phyloP scores from a whole-genome alignment of 495 filamentous ascomycete species.

The Hypoxylon cercidicola region DNA sequence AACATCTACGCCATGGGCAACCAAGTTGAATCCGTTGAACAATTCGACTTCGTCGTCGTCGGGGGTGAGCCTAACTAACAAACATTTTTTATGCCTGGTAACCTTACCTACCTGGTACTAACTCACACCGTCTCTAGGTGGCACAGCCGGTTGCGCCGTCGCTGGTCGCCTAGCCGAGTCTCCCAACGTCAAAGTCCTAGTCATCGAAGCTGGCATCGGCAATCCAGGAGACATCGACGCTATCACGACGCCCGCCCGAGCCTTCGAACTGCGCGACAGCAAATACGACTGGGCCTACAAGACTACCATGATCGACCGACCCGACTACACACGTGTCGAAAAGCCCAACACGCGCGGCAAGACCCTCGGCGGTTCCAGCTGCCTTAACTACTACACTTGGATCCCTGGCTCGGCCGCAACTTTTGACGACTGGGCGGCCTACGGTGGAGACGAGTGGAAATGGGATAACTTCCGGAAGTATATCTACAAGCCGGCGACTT shows the following conservation, averaged over 20 bases:
- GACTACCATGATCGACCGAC: conserved; percentile 69
- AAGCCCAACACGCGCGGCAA: conserved; percentile 72
- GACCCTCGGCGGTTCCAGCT: conserved; percentile 68
- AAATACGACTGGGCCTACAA: conserved; percentile 74
- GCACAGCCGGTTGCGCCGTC: conserved; percentile 67
- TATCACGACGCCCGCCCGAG: conserved; percentile 63
- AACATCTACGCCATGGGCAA: conserved; percentile 23
- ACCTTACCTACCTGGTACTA: background rate
- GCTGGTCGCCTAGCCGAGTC: conserved; percentile 69
- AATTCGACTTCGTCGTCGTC: conserved; percentile 40
- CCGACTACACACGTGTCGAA: conserved; percentile 69
- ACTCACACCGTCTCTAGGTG: conserved; percentile 50
- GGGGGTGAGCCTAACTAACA: conserved; percentile 24
- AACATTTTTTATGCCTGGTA: background rate
- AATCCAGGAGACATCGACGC: conserved; percentile 67
- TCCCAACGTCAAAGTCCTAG: conserved; percentile 59
- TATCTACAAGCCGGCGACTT: conserved; percentile 66
- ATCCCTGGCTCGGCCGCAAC: conserved; percentile 68
- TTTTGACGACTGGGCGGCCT: conserved; percentile 68
- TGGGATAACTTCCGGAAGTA: conserved; percentile 60
- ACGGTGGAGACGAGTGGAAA: conserved; percentile 55
- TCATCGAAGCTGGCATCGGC: conserved; percentile 67
- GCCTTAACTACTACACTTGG: conserved; percentile 71
- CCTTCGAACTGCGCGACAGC: conserved; percentile 64
- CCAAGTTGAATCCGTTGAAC: conserved; percentile 29